Conservation (phyloP, 352 stramenopile species). For the Pythium scleroteichum region DNA sequence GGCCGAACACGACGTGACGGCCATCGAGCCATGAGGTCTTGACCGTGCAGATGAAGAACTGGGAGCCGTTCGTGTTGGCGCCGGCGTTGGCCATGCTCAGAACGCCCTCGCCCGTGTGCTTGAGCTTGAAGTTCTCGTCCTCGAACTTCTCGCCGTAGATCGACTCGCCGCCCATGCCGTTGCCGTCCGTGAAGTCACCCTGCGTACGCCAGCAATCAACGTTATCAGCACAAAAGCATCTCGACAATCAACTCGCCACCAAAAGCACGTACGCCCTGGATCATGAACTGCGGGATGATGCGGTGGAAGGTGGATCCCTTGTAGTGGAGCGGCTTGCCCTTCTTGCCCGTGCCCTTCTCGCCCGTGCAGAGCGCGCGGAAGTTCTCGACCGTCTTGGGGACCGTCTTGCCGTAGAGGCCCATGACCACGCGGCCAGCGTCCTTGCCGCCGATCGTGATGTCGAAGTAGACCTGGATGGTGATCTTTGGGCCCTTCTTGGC, state of each 20-base stretch:
- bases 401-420: constrained; percentile 80
- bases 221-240: not conserved
- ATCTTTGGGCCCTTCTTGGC: constrained; percentile 67
- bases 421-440: constrained; percentile 82
- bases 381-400: constrained; percentile 86
- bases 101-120: constrained; percentile 68
- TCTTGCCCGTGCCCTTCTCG: constrained; percentile 82
- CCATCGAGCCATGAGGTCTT: constrained; percentile 91
- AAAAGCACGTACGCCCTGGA: constrained; percentile 61
- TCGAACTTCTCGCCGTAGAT: constrained; percentile 83
- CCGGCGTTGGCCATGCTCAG: constrained; percentile 88
- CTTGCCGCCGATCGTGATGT: constrained; percentile 93
- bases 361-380: constrained; percentile 71
- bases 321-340: constrained; percentile 96
- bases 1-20: constrained; percentile 91
- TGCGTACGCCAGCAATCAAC: constrained; percentile 11
- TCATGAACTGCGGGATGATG: constrained; percentile 96
- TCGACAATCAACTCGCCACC: not conserved
- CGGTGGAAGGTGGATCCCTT: constrained; percentile 96
- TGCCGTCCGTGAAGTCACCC: constrained; percentile 82
- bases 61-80: constrained; percentile 93
- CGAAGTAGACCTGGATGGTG: constrained; percentile 95
- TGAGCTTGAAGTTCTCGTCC: constrained; percentile 90
- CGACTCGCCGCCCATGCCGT: constrained; percentile 72
- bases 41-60: constrained; percentile 98